Percentiles rank a stretch among this genome's conserved stretches.
These are phyloP conservation scores for Venturia aucupariae DNA, from an alignment of 2,329 filamentous ascomycete species.

Conservation along the genomic window DNA sequence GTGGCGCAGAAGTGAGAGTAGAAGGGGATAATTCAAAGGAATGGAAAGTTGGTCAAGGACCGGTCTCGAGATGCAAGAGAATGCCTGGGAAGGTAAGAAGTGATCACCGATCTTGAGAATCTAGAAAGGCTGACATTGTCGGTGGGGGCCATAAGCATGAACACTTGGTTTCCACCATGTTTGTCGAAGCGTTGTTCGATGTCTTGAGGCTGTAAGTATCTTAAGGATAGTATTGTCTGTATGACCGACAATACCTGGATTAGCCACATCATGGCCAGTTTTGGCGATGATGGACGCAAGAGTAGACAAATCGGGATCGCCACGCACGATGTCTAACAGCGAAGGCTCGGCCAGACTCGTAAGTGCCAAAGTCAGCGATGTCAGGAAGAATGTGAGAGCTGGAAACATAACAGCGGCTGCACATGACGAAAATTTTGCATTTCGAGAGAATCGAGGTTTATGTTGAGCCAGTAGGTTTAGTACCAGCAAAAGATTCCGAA, in stretches of 20 bases:
- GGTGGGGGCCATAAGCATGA: background rate
- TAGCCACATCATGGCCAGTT: background rate
- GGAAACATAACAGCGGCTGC: background rate
- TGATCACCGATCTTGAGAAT: too few species aligned
- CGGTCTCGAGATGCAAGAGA: background rate
- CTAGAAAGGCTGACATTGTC: background rate
- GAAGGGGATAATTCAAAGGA: background rate
- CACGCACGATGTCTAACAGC: background rate
- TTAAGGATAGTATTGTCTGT: background rate
- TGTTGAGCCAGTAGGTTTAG: background rate
- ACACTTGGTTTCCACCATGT: background rate
- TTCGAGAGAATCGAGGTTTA: background rate
- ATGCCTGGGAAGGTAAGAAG: background rate
- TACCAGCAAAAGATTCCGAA: background rate
- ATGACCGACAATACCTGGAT: background rate
- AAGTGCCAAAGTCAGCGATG: background rate
- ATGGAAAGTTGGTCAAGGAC: background rate
- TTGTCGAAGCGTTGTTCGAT: slow-evolving; percentile 3
- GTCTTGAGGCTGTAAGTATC: background rate
- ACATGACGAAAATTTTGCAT: background rate
- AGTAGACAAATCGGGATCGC: background rate
- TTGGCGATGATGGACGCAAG: slow-evolving; percentile 5
- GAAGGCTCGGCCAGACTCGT: background rate
- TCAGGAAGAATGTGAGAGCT: background rate
- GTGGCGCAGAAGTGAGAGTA: slow-evolving; percentile 3